phyloP scores from a whole-genome alignment of 2,329 filamentous ascomycete species.

The Colletotrichum sidae region DNA sequence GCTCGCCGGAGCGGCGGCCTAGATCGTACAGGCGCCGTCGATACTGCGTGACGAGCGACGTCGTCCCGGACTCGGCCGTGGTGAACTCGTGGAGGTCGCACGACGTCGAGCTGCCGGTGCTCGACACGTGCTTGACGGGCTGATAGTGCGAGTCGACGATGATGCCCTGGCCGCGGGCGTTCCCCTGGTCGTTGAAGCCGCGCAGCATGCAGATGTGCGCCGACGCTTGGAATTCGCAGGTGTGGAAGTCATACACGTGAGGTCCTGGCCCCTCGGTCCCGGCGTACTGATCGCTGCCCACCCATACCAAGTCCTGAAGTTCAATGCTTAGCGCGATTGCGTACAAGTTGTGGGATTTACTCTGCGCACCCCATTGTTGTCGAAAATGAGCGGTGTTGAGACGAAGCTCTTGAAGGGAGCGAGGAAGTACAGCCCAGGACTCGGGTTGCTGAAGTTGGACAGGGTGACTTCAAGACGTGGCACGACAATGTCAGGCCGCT shows the following conservation, averaged over 20 bases:
- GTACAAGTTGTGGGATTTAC: too few species aligned
- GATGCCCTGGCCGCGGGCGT: not conserved
- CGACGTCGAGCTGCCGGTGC: not conserved
- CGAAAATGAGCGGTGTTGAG: slow-evolving; percentile 4
- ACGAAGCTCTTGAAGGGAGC: slow-evolving; percentile 12
- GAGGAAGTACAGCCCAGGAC: slow-evolving; percentile 3
- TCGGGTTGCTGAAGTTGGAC: not conserved
- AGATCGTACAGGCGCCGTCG: slow-evolving; percentile 3
- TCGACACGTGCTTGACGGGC: not conserved
- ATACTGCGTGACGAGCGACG: slow-evolving; percentile 3
- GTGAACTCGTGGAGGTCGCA: slow-evolving; percentile 15
- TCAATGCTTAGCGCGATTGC: too few species aligned
- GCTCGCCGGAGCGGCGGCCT: not conserved
- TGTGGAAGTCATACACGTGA: slow-evolving; percentile 12
- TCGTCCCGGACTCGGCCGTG: not conserved
- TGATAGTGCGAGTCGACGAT: slow-evolving; percentile 6
- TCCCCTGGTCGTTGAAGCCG: slow-evolving; percentile 10
- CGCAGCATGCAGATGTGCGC: slow-evolving; percentile 9
- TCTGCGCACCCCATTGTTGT: not conserved
- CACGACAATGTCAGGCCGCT: slow-evolving; percentile 11
- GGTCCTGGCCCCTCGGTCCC: slow-evolving; percentile 2
- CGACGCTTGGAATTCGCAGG: not conserved
- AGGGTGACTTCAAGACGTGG: not conserved
- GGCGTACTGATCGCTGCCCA: slow-evolving; percentile 8
- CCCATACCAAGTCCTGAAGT: slow-evolving; percentile 2